Evolutionary conservation across 805 yeast species (phyloP).

Genomic region (Kregervanrija fluxuum): DNA sequence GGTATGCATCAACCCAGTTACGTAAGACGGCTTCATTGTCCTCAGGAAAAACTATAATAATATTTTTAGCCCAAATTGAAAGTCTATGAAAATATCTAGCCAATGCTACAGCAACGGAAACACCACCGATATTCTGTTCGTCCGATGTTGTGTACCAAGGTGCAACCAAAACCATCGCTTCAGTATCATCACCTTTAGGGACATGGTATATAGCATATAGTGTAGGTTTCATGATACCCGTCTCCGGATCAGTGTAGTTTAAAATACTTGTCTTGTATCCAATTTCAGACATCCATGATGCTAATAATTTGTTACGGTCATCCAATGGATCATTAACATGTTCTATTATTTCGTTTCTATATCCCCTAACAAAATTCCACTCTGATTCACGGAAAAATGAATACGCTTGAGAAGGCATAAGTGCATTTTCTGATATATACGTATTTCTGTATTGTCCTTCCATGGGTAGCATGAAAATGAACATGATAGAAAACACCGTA

Average conservation of each 20-base stretch:
- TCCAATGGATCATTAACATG: slow-evolving; percentile 27
- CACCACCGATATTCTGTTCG: slow-evolving; percentile 69
- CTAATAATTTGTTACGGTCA: slow-evolving; percentile 39
- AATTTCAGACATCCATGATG: slow-evolving; percentile 56
- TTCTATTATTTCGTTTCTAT: slow-evolving; percentile 49
- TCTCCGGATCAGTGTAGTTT: slow-evolving; percentile 11
- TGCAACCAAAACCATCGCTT: slow-evolving; percentile 82
- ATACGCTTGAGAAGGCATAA: slow-evolving; percentile 94
- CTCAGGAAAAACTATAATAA: slow-evolving; percentile 76
- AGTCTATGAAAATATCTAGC: slow-evolving; percentile 76
- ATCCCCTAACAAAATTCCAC: slow-evolving; percentile 88
- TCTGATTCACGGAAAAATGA: slow-evolving; percentile 89
- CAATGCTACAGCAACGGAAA: slow-evolving; percentile 63
- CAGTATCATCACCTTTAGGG: slow-evolving; percentile 94
- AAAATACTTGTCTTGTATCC: slow-evolving; percentile 61
- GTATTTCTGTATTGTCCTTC: slow-evolving; percentile 80
- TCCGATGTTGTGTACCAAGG: slow-evolving; percentile 76
- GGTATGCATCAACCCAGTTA: slow-evolving; percentile 92
- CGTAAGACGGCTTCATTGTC: slow-evolving; percentile 63
- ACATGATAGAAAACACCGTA: slow-evolving; percentile 40
- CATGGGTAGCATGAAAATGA: slow-evolving; percentile 63
- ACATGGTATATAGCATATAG: slow-evolving; percentile 83
- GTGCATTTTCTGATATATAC: slow-evolving; percentile 90
- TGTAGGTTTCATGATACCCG: slow-evolving; percentile 17
- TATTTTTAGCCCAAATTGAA: slow-evolving; percentile 94